phyloP scores from a whole-genome alignment of 805 yeast genomes.

The Komagataella populi region DNA sequence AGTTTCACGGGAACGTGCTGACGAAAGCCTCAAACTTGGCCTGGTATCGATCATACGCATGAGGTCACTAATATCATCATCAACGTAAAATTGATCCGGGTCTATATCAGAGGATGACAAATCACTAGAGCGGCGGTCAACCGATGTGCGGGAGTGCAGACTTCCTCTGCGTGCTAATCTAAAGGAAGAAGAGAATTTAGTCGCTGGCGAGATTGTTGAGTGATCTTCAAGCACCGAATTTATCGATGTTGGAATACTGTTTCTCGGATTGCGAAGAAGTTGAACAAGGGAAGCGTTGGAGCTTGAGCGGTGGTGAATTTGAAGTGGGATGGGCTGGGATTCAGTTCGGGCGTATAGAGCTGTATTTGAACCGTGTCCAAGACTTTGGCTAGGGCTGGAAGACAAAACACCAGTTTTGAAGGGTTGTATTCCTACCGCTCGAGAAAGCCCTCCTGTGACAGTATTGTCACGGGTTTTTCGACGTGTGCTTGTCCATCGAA shows the following conservation, averaged over 20 bases:
- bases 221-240: conserved; percentile 21
- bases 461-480: background rate
- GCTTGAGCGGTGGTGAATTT: conserved; percentile 18
- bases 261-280: conserved; percentile 25
- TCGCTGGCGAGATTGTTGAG: background rate
- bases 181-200: background rate
- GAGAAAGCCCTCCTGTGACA: background rate
- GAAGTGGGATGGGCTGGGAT: conserved; percentile 5
- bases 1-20: conserved; percentile 3
- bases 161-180: conserved; percentile 1
- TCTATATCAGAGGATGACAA: conserved; percentile 1
- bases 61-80: conserved; percentile 14
- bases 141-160: conserved; percentile 3
- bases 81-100: background rate
- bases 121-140: conserved; percentile 2
- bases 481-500: conserved; percentile 23
- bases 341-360: background rate
- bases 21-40: conserved; percentile 19
- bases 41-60: conserved; percentile 21
- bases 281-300: conserved; percentile 44
- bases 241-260: conserved; percentile 26
- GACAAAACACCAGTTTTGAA: background rate
- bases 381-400: background rate
- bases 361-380: background rate
- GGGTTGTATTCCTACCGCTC: background rate